Conservation (phyloP, 2,329 filamentous ascomycete genomes). For the Botryotinia calthae region DNA sequence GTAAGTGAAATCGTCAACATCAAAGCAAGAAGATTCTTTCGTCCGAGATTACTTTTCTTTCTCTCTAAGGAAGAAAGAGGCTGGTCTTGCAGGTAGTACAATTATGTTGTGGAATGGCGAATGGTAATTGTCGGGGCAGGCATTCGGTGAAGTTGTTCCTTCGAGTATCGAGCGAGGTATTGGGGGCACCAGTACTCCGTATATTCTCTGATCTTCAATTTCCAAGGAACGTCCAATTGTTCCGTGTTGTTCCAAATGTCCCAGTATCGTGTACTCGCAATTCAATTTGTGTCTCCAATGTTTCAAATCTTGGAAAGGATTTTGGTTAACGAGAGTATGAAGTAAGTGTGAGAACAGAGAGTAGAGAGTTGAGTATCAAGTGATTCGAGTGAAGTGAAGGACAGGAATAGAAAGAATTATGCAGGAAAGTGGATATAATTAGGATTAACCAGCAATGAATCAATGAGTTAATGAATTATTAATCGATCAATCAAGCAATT, state of each 20-base stretch:
- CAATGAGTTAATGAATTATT: not conserved
- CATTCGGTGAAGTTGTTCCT: conserved; percentile 15
- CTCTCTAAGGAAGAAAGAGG: conserved; percentile 11
- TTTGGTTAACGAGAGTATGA: not conserved
- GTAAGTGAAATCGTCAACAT: conserved; percentile 16
- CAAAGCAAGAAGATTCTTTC: conserved; percentile 4
- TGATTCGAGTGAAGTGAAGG: not conserved
- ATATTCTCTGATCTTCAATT: not conserved
- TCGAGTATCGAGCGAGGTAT: not conserved
- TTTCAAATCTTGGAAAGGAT: conserved; percentile 11
- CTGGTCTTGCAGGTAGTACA: not conserved
- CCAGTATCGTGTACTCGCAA: not conserved
- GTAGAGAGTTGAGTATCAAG: not conserved
- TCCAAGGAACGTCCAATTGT: not conserved
- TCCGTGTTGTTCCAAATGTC: not conserved
- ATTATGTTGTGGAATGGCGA: conserved; percentile 15
- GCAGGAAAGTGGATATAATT: conserved; percentile 6
- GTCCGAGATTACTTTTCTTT: conserved; percentile 2
- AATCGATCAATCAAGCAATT: not conserved
- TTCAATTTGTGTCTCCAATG: conserved; percentile 9
- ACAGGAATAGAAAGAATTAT: conserved; percentile 13
- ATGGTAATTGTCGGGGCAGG: not conserved
- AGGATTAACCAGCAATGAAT: not conserved
- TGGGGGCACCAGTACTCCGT: not conserved
- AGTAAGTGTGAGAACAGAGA: not conserved